These are phyloP conservation scores for Daucus carota DNA, from an alignment of 129 eudicot genomes.

Conservation along the genomic window DH1_v3.0 NC_030387.2:23756501-23757000, in stretches of 20 bases:
- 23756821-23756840: slow-evolving; percentile 83
- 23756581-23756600: slow-evolving; percentile 84
- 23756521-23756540: slow-evolving; percentile 92
- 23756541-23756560: slow-evolving; percentile 87
- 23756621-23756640: slow-evolving; percentile 52
- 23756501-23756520: slow-evolving; percentile 89
- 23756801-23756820: slow-evolving; percentile 68
- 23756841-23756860: slow-evolving; percentile 99
- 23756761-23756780: slow-evolving; percentile 68
- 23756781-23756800: slow-evolving; percentile 56
- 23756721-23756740: slow-evolving; percentile 72
- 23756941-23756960: not conserved
- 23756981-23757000: not conserved
- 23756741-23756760: slow-evolving; percentile 81
- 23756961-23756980: not conserved
- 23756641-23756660: slow-evolving; percentile 66
- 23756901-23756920: slow-evolving; percentile 79
- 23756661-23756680: slow-evolving; percentile 75
- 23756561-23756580: slow-evolving; percentile 87
- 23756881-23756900: slow-evolving; percentile 76
- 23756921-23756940: not conserved
- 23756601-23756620: slow-evolving; percentile 97
- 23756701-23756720: slow-evolving; percentile 91
- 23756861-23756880: slow-evolving; percentile 85
- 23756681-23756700: slow-evolving; percentile 96